Base-by-base conservation (phyloP, 1,139 yeast species). In the Kazachstania sp. region DNA sequence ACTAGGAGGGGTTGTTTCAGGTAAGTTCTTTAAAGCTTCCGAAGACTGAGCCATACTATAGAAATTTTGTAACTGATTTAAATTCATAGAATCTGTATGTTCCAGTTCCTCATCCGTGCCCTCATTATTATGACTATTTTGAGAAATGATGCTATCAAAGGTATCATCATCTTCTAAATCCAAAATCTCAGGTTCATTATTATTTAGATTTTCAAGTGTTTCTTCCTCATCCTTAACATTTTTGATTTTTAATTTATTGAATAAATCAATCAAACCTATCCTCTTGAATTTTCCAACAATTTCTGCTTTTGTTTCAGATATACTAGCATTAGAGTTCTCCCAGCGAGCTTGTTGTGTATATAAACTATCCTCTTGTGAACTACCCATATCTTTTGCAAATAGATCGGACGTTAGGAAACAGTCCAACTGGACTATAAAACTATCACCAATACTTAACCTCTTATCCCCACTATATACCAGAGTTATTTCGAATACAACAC, bases 61-160 rank as follows among this genome's bases (percentile, higher is more conserved):
- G 49, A 90, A 77, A 45, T 81, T 76, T 55, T 83, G 83, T 39
- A 92, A 69, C 59, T 90, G 95, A 55, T 86, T 88, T 38, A 85
- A 63, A 50, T 77, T 74, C 50, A 86, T 68, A 31, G 57, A 50
- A 13, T 77, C 78, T 7, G 72, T 75, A 12, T 63, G 61, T 13
- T 56, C 30, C 64, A 68, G 1, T 53, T 32, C 60, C 15, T 55
- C 61, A 3, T 50, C 59, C 19, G 39, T 39, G 41, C 42, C 35
- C 6, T 44, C 46, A 23, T 50, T 47, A 23, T 23, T 9, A 7
- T 23, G 9, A 23, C 8, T 9, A 7, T 9, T 23, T 9, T 23
- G 28, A 2, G 52, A 46, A 48, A 48, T 45, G 4, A 51, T 34
- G 3, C 37, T 28, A 2, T 45, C 47, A 36, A 48, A 45, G 20